phyloP scores from a whole-genome alignment of 495 filamentous ascomycete species.

The Xanthoparmelia taractica region DNA sequence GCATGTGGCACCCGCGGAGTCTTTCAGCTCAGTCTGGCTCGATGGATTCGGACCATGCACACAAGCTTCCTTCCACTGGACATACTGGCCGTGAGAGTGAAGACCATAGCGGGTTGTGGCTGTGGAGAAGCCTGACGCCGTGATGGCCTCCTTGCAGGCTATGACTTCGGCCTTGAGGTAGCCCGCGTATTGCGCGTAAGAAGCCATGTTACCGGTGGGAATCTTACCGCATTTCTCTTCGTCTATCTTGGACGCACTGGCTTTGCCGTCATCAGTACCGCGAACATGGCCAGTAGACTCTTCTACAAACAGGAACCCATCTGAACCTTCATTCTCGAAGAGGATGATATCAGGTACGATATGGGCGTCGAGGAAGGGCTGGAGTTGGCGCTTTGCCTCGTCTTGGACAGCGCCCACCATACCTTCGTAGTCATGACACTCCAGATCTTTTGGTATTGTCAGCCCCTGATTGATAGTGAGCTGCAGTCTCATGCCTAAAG shows the following conservation, averaged over 20 bases:
- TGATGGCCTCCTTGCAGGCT: constrained; percentile 24
- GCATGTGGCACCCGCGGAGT: constrained; percentile 13
- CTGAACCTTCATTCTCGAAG: constrained; percentile 23
- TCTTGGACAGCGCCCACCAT: constrained; percentile 18
- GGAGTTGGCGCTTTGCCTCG: constrained; percentile 22
- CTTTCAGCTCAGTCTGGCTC: constrained; percentile 14
- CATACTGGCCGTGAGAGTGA: constrained; percentile 24
- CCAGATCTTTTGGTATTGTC: constrained; percentile 19
- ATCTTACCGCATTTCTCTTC: constrained; percentile 19
- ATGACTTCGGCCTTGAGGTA: constrained; percentile 23
- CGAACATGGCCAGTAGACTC: constrained; percentile 23
- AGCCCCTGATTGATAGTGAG: constrained; percentile 24
- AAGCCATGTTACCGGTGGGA: constrained; percentile 24
- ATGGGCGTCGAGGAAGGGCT: constrained; percentile 20
- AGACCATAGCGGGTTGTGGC: constrained; percentile 20
- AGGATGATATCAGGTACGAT: constrained; percentile 24
- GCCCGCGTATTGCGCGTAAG: constrained; percentile 20
- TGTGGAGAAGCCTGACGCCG: constrained; percentile 17
- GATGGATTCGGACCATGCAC: constrained; percentile 19
- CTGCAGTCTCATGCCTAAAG: constrained; percentile 20
- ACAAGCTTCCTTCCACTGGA: constrained; percentile 24
- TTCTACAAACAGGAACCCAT: constrained; percentile 22
- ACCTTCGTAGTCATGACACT: constrained; percentile 18
- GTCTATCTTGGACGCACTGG: constrained; percentile 7
- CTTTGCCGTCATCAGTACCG: constrained; percentile 16